Evolutionary conservation across 805 yeast genomes (phyloP).

Genomic region (Suhomyces tanzawaensis): DNA sequence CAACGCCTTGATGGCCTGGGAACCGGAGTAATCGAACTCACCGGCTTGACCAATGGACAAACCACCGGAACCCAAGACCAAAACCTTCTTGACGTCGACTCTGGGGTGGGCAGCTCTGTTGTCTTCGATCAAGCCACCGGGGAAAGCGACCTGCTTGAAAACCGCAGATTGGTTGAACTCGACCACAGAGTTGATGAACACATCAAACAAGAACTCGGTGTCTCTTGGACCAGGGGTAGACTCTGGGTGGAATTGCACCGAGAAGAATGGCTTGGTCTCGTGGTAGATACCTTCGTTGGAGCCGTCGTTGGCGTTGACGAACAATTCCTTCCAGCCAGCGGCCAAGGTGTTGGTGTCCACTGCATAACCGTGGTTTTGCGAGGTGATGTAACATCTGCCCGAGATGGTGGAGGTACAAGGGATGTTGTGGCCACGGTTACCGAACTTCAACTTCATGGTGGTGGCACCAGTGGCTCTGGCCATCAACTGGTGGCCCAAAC

Average conservation of each 20-base stretch:
- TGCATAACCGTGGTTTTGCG: constrained; percentile 98
- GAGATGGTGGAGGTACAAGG: constrained; percentile 88
- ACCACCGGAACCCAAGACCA: constrained; percentile 97
- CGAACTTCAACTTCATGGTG: constrained; percentile 88
- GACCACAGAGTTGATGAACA: constrained; percentile 77
- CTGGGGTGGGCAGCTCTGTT: constrained; percentile 75
- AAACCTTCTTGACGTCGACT: constrained; percentile 83
- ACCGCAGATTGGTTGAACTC: constrained; percentile 58
- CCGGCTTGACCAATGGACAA: constrained; percentile 99
- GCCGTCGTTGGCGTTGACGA: constrained; percentile 93
- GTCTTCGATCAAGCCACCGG: constrained; percentile 80
- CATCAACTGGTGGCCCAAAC: constrained; percentile 95
- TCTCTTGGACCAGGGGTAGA: constrained; percentile 99
- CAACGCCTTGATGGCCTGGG: constrained; percentile 97
- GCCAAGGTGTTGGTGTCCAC: constrained; percentile 79
- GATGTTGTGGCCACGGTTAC: constrained; percentile 99
- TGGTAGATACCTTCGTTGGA: constrained; percentile 98
- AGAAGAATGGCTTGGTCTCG: constrained; percentile 82
- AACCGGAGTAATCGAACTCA: constrained; percentile 97
- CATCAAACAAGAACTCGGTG: constrained; percentile 95
- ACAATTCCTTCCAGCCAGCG: constrained; percentile 87
- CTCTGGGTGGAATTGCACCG: constrained; percentile 99
- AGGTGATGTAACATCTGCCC: constrained; percentile 97
- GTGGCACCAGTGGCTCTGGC: constrained; percentile 96
- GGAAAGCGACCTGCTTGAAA: constrained; percentile 77